Conservation (phyloP, 805 yeast genomes). For the Danielozyma ontarioensis region DNA sequence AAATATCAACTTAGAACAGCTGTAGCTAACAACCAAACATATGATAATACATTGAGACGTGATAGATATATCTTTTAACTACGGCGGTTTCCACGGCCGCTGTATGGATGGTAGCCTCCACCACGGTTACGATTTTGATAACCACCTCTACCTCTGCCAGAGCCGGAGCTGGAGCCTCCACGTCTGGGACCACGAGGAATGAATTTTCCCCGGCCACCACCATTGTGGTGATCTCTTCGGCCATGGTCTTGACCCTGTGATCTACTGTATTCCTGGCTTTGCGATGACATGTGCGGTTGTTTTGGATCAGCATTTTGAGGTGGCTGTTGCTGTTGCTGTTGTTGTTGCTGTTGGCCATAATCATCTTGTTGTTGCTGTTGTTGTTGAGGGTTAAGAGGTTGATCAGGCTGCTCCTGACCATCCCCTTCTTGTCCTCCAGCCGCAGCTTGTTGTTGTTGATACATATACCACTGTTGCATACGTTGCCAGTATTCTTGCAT, state of each 20-base stretch:
- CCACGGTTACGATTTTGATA: slow-evolving; percentile 17
- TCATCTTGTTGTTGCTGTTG: slow-evolving; percentile 25
- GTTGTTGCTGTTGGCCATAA: slow-evolving; percentile 12
- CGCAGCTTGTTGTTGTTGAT: slow-evolving; percentile 46
- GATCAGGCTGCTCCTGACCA: slow-evolving; percentile 9
- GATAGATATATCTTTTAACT: no score
- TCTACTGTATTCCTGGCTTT: slow-evolving; percentile 10
- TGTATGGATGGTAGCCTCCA: slow-evolving; percentile 40
- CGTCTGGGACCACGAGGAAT: slow-evolving; percentile 28
- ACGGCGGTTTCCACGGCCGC: slow-evolving; percentile 31
- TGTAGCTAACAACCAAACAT: no score
- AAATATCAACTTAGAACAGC: no score
- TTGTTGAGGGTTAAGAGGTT: slow-evolving; percentile 40
- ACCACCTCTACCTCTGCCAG: slow-evolving; percentile 19
- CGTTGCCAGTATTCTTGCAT: slow-evolving; percentile 61
- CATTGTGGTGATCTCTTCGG: slow-evolving; percentile 42
- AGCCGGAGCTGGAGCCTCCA: slow-evolving; percentile 25
- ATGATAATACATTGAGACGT: no score
- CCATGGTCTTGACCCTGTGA: slow-evolving; percentile 29
- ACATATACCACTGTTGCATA: slow-evolving; percentile 62
- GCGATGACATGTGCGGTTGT: slow-evolving; percentile 10
- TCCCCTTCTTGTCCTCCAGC: slow-evolving; percentile 17
- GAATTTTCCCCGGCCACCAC: no score
- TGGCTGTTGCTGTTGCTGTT: slow-evolving; percentile 13
- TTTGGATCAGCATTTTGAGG: slow-evolving; percentile 13